Base-by-base conservation (phyloP, 1,284 basidiomycete species). In the Rhodotorula sp. region DNA sequence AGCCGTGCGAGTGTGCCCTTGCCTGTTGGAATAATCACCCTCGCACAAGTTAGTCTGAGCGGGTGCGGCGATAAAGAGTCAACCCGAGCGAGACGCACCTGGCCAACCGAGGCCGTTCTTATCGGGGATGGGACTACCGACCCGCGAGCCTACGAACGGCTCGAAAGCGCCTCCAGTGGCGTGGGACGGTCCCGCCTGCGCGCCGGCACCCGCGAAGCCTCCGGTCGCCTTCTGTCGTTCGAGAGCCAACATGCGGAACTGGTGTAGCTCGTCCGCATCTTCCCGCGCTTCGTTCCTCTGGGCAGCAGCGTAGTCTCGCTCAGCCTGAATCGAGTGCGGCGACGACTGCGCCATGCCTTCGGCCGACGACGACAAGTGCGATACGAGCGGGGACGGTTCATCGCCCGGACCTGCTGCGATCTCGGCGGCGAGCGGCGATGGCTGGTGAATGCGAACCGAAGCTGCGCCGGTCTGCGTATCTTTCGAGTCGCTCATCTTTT, bases 101-200 rank as follows among this genome's bases (percentile, higher is more conserved):
- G 94, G 94, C 93, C 94, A 97, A 4, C 93, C 94, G 21, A 97
- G 86, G 56, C 94, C 94, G 78, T 96, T 60, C 21, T 58, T 46
- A 51, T 76, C 75, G 1, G 72, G 75, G 47, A 76, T 76, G 0
- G 75, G 75, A 29, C 66, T 70, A 20, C 70, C 73, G 31, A 69
- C 66, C 31, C 75, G 59, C 14, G 60, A 59, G 10, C 68, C 73
- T 15, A 64, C 70, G 52, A 76, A 74, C 20, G 72, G 72, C 58
- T 75, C 71, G 23, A 75, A 64, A 20, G 26, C n/a, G 34, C 48
- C 23, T 10, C 7, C 54, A 3, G 26, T 26, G 29, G 54, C 14
- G 14, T 56, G 54, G 0, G 29, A 18, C 6, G 10, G 18, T 4
- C 26, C 47, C 7, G 60, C 47, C 10, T 49, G 60, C 15, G 46